phyloP scores from a whole-genome alignment of 192 early-diverging fungal genomes.

The Coemansia sp. region DNA sequence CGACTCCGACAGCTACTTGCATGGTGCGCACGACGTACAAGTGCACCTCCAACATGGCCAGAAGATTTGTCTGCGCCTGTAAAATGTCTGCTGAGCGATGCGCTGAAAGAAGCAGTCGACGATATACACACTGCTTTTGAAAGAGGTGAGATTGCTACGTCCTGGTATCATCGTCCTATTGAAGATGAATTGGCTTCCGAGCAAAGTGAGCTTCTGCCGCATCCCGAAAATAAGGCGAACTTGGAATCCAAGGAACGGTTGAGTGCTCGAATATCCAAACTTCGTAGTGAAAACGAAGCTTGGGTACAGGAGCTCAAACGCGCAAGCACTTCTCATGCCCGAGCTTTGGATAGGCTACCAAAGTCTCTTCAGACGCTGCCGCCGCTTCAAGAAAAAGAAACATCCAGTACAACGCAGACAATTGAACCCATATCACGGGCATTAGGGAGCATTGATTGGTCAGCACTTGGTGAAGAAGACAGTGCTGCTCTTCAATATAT shows the following conservation, averaged over 20 bases:
- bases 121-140: slow-evolving; percentile 50
- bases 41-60: slow-evolving; percentile 10
- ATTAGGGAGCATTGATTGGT: slow-evolving; percentile 15
- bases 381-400: neutral
- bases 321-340: slow-evolving; percentile 32
- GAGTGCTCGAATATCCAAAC: slow-evolving; percentile 14
- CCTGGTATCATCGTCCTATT: slow-evolving; percentile 51
- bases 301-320: slow-evolving; percentile 46
- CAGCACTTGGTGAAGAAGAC: neutral
- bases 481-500: slow-evolving; percentile 1
- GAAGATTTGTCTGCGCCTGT: slow-evolving; percentile 21
- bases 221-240: slow-evolving; percentile 49
- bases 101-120: slow-evolving; percentile 33
- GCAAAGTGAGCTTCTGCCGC: slow-evolving; percentile 13
- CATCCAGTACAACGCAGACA: neutral
- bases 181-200: slow-evolving; percentile 2
- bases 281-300: slow-evolving; percentile 26
- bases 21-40: slow-evolving; percentile 61
- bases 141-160: slow-evolving; percentile 41
- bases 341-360: slow-evolving; percentile 33
- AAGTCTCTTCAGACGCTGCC: slow-evolving; percentile 23
- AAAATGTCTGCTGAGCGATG: slow-evolving; percentile 24
- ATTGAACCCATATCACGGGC: slow-evolving; percentile 23
- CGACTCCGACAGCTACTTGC: slow-evolving; percentile 66
- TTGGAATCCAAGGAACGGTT: slow-evolving; percentile 23